Evolutionary conservation across 2,329 filamentous ascomycete genomes (phyloP).

Genomic region (Elsinoe ampelina): DNA sequence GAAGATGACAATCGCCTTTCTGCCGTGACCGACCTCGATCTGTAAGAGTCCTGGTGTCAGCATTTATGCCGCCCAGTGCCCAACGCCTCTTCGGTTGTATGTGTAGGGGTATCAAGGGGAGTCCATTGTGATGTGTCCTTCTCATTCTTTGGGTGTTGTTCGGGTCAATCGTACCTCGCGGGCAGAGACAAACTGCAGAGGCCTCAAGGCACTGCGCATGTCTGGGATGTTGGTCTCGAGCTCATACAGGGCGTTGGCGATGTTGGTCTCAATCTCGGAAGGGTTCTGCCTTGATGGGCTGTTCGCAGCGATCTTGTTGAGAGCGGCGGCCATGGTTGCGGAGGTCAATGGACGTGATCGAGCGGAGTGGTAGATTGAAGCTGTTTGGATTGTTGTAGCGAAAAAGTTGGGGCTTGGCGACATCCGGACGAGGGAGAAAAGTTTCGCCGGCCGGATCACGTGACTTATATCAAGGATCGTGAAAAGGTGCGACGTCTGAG

Average conservation of each 20-base stretch:
- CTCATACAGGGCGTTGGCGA: conserved; percentile 95
- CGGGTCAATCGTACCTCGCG: conserved; percentile 75
- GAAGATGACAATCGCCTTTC: conserved; percentile 99
- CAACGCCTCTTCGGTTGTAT: conserved; percentile 43
- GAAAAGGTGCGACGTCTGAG: too few relatives aligned
- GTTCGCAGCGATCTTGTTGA: conserved; percentile 98
- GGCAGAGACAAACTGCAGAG: conserved; percentile 97
- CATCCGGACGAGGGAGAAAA: not conserved
- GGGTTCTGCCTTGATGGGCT: conserved; percentile 93
- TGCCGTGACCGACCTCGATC: conserved; percentile 99
- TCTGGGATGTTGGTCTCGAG: conserved; percentile 99
- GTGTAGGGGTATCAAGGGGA: not conserved
- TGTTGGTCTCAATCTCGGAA: conserved; percentile 93
- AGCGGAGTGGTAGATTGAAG: not conserved
- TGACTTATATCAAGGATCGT: not conserved
- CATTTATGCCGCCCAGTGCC: conserved; percentile 45
- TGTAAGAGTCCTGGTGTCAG: conserved; percentile 53
- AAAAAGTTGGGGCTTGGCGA: conserved; percentile 11
- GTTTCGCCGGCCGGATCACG: not conserved
- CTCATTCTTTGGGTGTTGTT: not conserved
- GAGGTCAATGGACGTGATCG: conserved; percentile 12
- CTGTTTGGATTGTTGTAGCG: not conserved
- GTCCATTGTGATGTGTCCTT: not conserved
- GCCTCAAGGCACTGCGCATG: conserved; percentile 90
- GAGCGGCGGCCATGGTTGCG: conserved; percentile 58